Conservation (phyloP, 306 rosid species). For the Quercus ilex region DNA sequence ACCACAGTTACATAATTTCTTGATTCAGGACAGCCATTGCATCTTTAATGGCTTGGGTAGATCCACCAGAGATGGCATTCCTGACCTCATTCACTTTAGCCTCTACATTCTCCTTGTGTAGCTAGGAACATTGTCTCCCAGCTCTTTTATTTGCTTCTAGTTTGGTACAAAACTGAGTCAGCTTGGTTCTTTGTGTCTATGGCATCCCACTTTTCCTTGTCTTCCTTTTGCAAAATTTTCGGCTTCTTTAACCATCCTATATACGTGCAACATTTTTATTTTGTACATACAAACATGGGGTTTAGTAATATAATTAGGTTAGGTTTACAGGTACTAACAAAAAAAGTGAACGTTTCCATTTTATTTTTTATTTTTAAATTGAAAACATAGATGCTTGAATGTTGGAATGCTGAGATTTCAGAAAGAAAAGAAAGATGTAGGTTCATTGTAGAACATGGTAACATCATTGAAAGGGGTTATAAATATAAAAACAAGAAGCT, state of each 20-base stretch:
- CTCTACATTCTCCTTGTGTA: constrained; percentile 87
- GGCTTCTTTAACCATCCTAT: constrained; percentile 74
- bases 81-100: constrained; percentile 65
- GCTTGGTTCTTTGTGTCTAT: constrained; percentile 93
- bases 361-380: too few relatives aligned
- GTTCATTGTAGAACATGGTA: not conserved
- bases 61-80: too few relatives aligned
- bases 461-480: too few relatives aligned
- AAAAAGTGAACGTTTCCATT: too few relatives aligned
- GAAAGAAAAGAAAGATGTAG: too few relatives aligned
- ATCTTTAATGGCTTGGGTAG: constrained; percentile 57
- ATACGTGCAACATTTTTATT: constrained; percentile 44
- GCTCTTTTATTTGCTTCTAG: constrained; percentile 84
- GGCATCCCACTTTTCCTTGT: constrained; percentile 87
- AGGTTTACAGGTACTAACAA: not conserved
- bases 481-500: too few relatives aligned
- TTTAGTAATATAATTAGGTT: not conserved
- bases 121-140: constrained; percentile 83
- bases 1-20: constrained; percentile 91
- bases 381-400: too few relatives aligned
- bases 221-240: constrained; percentile 77
- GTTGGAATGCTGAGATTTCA: not conserved
- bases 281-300: not conserved
- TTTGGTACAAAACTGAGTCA: constrained; percentile 83
- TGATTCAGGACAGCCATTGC: constrained; percentile 87